Evolutionary conservation across 139 green algal species (phyloP), one percentile per base, ranked within the genome.

Genomic region (Volvox africanus): DNA sequence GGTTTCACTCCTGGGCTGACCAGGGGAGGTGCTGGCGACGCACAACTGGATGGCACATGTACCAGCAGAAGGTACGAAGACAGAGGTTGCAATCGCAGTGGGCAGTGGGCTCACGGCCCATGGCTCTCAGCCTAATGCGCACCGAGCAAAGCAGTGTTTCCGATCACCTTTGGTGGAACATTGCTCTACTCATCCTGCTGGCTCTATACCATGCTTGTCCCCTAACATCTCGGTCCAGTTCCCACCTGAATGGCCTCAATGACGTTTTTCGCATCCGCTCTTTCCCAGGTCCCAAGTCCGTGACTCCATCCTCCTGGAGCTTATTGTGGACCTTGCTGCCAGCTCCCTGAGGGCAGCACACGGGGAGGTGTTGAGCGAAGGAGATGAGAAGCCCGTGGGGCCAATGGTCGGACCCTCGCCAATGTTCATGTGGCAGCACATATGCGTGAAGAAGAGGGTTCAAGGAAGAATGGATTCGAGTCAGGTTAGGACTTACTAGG

Each of bases 241-340:
- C 44, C 5, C 44, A 55, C 44, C 44, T 55, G n/a, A n/a, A n/a
- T n/a, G 44, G 44, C 44, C 5, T 14, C 44, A 55, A 55, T 55
- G 44, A n/a, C n/a, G n/a, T n/a, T n/a, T n/a, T n/a, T n/a, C 9
- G 24, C 5, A 20, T 28, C 78, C 78, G 36, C 16, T 21, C 18
- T 13, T n/a, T 44, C 78, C 20, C 78, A 84, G 78, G 36, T 35
- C 78, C 80, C 80, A 86, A 19, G 35, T 36, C 21, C 82, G 82
- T 21, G 82, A 88, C 65, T 36, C 22, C 65, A 67, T 69, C 22
- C 65, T 88, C 33, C 22, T 88, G 33, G 82, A 88, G 82, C 82
- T 88, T 65, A 35, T 88, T 14, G 55, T 88, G 82, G 82, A 88
- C 82, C 82, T 88, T 24, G 82, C 32, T 11, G 32, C 82, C 62